Conservation (phyloP, 1,284 basidiomycete species). For the Irpex rosettiformis region DNA sequence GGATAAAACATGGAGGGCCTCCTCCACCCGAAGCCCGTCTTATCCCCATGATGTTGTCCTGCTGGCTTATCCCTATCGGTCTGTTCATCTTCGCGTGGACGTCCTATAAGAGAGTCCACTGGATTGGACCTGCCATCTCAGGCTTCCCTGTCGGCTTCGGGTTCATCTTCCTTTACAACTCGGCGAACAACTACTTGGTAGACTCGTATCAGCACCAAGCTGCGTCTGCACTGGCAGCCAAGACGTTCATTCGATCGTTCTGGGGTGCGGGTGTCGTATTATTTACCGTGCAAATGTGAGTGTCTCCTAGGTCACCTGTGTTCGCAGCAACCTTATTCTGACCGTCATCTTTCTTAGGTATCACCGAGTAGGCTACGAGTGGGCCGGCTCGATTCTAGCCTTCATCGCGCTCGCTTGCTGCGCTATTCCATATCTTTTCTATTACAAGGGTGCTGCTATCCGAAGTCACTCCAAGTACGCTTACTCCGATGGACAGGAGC, state of each 20-base stretch:
- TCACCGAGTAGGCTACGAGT: slow-evolving; percentile 11
- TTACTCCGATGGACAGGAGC: slow-evolving; percentile 7
- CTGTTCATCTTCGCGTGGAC: slow-evolving; percentile 39
- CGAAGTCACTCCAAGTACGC: slow-evolving; percentile 14
- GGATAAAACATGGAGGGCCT: slow-evolving; percentile 25
- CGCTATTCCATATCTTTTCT: slow-evolving; percentile 15
- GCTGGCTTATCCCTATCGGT: slow-evolving; percentile 25
- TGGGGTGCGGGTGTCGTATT: slow-evolving; percentile 47
- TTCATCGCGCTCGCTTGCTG: slow-evolving; percentile 15
- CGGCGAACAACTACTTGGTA: slow-evolving; percentile 41
- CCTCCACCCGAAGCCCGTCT: slow-evolving; percentile 45
- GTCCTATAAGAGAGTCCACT: slow-evolving; percentile 21
- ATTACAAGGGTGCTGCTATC: slow-evolving; percentile 15
- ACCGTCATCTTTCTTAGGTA: slow-evolving; percentile 5
- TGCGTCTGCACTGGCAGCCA: slow-evolving; percentile 30
- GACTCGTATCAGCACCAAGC: slow-evolving; percentile 38
- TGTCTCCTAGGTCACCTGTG: slow-evolving; percentile 2
- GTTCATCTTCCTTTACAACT: slow-evolving; percentile 41
- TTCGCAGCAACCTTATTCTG: background rate
- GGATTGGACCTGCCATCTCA: slow-evolving; percentile 40
- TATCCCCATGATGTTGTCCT: slow-evolving; percentile 35
- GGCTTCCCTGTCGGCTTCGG: slow-evolving; percentile 44
- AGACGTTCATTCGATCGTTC: slow-evolving; percentile 41
- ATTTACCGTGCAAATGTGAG: slow-evolving; percentile 30
- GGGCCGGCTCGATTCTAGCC: slow-evolving; percentile 14